Conservation (phyloP, 1,284 basidiomycete genomes). For the Pseudozyma tsukubaensis region DNA sequence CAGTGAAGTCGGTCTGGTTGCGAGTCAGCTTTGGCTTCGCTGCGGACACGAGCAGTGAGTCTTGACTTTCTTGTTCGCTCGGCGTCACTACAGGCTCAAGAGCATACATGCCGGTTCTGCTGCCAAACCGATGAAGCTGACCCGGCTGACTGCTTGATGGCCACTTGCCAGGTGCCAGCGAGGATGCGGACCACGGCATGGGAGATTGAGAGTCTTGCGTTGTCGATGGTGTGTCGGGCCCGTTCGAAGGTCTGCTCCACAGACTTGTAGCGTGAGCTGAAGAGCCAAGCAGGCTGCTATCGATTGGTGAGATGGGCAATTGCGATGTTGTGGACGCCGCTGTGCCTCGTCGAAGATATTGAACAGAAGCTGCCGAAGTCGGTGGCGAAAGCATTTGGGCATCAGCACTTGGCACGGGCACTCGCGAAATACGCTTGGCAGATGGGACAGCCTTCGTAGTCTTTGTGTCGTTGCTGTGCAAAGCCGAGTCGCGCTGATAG, state of each 20-base stretch:
- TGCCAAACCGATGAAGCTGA: constrained; percentile 3
- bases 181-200: constrained; percentile 31
- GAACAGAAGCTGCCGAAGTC: constrained; percentile 7
- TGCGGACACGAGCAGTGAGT: constrained; percentile 1
- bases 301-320: constrained; percentile 38
- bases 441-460: not conserved
- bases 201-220: constrained; percentile 36
- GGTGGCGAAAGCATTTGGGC: constrained; percentile 19
- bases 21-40: constrained; percentile 26
- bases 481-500: constrained; percentile 20
- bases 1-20: constrained; percentile 42
- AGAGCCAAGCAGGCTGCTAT: constrained; percentile 52
- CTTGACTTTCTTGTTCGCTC: constrained; percentile 16
- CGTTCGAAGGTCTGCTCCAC: constrained; percentile 42
- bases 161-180: constrained; percentile 30
- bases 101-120: constrained; percentile 10
- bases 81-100: constrained; percentile 29
- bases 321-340: constrained; percentile 18
- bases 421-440: constrained; percentile 30
- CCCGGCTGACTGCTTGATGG: constrained; percentile 8
- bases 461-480: constrained; percentile 1
- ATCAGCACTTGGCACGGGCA: constrained; percentile 30
- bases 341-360: constrained; percentile 19
- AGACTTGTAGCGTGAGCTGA: constrained; percentile 41
- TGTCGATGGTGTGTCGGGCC: constrained; percentile 42